phyloP scores from a whole-genome alignment of 2,329 filamentous ascomycete genomes.

The Cercospora berteroae region DNA sequence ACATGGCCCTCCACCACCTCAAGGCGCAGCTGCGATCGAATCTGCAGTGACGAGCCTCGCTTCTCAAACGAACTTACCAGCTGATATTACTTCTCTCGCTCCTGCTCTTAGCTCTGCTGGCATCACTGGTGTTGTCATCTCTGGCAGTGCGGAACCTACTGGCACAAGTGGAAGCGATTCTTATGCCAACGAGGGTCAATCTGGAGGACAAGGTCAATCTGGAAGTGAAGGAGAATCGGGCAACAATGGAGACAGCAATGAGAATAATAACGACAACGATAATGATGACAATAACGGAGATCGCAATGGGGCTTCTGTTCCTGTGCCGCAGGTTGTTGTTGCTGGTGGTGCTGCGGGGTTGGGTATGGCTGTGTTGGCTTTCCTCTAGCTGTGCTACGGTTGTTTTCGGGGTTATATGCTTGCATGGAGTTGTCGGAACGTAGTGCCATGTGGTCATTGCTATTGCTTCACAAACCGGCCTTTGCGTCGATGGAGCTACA shows the following conservation, averaged over 20 bases:
- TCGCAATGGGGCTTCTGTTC: background rate
- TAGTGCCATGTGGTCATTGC: background rate
- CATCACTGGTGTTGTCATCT: conserved; percentile 13
- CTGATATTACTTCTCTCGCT: conserved; percentile 4
- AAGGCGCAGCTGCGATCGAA: conserved; percentile 12
- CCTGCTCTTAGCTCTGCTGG: conserved; percentile 17
- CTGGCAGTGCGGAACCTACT: conserved; percentile 3
- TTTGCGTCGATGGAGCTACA: no score
- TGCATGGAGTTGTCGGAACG: background rate
- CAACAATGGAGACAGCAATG: background rate
- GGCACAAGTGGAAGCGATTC: background rate
- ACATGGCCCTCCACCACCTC: background rate
- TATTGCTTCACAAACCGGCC: no score
- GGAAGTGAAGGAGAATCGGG: background rate
- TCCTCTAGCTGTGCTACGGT: background rate
- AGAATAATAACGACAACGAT: background rate
- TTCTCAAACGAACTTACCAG: conserved; percentile 4
- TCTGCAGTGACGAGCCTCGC: conserved; percentile 9
- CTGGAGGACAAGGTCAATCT: background rate
- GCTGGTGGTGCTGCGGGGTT: conserved; percentile 11
- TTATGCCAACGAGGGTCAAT: background rate
- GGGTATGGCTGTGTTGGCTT: conserved; percentile 9
- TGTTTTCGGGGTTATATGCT: background rate
- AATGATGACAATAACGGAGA: background rate
- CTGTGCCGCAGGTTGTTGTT: conserved; percentile 11